phyloP scores from a whole-genome alignment of 352 stramenopile genomes.

The Globisporangium megalacanthum region DNA sequence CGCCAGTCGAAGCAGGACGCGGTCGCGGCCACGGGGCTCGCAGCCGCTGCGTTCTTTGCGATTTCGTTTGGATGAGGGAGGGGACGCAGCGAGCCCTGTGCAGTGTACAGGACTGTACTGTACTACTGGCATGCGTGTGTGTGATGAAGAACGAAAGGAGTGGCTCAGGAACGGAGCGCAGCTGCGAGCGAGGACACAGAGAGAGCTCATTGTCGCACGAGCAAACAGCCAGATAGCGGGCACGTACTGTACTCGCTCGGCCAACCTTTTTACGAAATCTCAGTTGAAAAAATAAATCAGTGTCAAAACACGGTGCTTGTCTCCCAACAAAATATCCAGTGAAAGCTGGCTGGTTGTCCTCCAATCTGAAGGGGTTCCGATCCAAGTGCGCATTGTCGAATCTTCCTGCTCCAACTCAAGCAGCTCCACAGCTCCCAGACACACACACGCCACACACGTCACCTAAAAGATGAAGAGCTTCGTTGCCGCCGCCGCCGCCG shows the following conservation, averaged over 20 bases:
- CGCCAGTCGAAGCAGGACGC: constrained; percentile 17
- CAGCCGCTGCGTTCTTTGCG: constrained; percentile 20
- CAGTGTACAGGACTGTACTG: too few relatives aligned
- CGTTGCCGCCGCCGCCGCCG: background rate
- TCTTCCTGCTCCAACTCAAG: constrained; percentile 3
- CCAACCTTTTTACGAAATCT: background rate
- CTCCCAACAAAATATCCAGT: too few relatives aligned
- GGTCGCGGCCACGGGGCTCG: constrained; percentile 17
- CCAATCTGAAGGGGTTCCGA: background rate
- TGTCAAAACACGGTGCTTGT: constrained; percentile 2
- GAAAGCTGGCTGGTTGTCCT: too few relatives aligned
- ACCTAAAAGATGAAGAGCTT: constrained; percentile 8
- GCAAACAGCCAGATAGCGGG: background rate
- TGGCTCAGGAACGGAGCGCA: background rate
- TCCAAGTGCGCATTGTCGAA: background rate
- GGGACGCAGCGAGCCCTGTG: too few relatives aligned
- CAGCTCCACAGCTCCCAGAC: background rate
- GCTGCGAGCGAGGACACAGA: background rate
- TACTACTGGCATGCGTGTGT: too few relatives aligned
- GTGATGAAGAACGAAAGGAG: too few relatives aligned
- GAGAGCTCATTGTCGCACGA: background rate
- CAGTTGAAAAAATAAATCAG: constrained; percentile 13
- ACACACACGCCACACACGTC: background rate
- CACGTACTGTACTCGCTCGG: too few relatives aligned
- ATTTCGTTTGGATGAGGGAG: background rate